Evolutionary conservation across 1,284 basidiomycete genomes (phyloP).

Genomic region (Trichosporon inkin): DNA sequence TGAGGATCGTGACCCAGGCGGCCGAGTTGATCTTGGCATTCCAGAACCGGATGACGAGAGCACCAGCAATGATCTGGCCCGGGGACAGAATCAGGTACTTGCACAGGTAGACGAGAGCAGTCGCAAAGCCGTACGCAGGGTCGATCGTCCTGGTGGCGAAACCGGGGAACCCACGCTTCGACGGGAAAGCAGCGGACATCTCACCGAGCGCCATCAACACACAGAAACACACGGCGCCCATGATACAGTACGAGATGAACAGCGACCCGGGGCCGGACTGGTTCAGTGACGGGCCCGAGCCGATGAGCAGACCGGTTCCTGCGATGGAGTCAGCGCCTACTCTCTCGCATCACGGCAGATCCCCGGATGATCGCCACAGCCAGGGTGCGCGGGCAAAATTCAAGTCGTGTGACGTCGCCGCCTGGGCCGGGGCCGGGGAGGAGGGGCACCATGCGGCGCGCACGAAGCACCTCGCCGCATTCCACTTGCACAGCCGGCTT

Average conservation of each 20-base stretch:
- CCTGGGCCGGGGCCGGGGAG: no score
- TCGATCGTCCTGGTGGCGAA: constrained; percentile 40
- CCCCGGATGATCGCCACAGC: background rate
- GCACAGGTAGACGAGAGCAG: constrained; percentile 42
- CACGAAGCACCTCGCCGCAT: no score
- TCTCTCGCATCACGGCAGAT: background rate
- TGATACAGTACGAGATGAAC: constrained; percentile 51
- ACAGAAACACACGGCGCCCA: constrained; percentile 42
- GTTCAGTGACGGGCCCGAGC: constrained; percentile 52
- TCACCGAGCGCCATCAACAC: constrained; percentile 47
- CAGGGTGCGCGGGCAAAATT: no score
- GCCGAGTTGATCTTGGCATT: constrained; percentile 37
- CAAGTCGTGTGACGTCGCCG: no score
- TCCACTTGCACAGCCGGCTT: no score
- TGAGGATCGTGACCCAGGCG: constrained; percentile 49
- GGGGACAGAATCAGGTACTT: constrained; percentile 58
- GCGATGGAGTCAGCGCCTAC: constrained; percentile 4
- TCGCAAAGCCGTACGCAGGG: constrained; percentile 39
- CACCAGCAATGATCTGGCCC: constrained; percentile 50
- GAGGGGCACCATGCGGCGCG: no score
- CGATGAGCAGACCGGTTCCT: constrained; percentile 69
- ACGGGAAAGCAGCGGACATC: constrained; percentile 43
- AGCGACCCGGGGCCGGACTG: constrained; percentile 52
- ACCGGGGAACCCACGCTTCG: constrained; percentile 47
- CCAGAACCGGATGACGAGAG: constrained; percentile 47